Base-by-base conservation (phyloP, 2,329 filamentous ascomycete species). In the Colletotrichum sp. region DNA sequence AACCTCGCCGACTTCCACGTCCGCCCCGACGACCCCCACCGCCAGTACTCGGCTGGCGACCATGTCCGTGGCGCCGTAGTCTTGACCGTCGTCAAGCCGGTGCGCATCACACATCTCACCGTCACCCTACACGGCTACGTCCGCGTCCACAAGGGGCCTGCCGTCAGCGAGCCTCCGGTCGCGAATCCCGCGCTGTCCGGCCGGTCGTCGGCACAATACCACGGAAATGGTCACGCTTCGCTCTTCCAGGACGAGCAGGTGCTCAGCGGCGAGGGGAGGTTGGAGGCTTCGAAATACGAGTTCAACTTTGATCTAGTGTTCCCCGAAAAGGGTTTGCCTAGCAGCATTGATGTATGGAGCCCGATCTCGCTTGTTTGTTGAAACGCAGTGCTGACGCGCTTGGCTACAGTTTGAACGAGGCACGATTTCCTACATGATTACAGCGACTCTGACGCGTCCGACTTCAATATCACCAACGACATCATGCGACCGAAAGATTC, bases 361-460 rank as follows among this genome's bases (percentile, higher is more conserved):
- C 34, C 57, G 15, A 12, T 43, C n/a, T 63, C 58, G 13, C 12
- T 43, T 33, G 21, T 31, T 33, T 38, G 59, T 31, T 58, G 67
- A 69, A 27, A 64, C 47, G 29, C 54, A 54, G 6, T 64, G 63
- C 69, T 73, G 27, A 68, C 54, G 62, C 68, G 55, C 43, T 15
- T 21, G 15, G 13, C 31, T 71, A 34, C 83, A 98, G 95, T 99
- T 99, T 83, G 97, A 98, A 84, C 92, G 96, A 80, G 97, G 97
- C 43, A 96, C 95, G 3, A 95, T 99, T 78, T 93, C 94, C 24
- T 99, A 98, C 84, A 92, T 96, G 86, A 90, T 98, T 78, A 96
- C 95, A 8, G 93, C 96, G 36, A 98, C 95, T 11, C 83, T 98
- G 71, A 98, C 96, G 24, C 92, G 95, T 70, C 96, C 97, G 24